Conservation (phyloP, 139 green algal genomes). For the Coccomyxa sp. region DNA sequence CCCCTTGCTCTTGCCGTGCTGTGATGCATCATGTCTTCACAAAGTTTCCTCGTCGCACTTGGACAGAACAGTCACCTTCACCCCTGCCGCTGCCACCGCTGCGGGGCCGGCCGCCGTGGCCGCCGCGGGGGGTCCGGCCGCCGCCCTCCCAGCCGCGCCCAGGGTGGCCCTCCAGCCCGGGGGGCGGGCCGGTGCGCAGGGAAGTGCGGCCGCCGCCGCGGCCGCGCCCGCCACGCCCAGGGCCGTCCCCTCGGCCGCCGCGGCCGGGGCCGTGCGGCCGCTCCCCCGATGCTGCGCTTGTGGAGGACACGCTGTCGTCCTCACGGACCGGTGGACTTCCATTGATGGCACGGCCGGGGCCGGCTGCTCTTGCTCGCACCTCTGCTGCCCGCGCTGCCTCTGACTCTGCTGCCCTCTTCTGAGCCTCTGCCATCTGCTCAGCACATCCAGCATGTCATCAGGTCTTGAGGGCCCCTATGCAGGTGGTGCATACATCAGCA, state of each 20-base stretch:
- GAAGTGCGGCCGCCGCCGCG: not conserved
- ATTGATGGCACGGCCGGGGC: no score
- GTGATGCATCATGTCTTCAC: no score
- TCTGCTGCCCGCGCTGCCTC: not conserved
- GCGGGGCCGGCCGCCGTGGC: no score
- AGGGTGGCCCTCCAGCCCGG: no score
- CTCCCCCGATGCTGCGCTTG: not conserved
- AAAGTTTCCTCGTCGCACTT: no score
- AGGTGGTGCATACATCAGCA: not conserved
- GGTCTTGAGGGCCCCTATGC: not conserved
- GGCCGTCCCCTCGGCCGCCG: not conserved
- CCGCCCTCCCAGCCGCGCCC: not conserved
- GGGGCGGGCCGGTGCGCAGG: not conserved
- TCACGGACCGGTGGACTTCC: not conserved
- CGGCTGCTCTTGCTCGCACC: not conserved
- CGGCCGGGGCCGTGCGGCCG: not conserved
- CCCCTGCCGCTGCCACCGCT: no score
- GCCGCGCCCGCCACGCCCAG: no score
- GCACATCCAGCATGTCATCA: not conserved
- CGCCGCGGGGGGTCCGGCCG: not conserved
- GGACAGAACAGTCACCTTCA: no score
- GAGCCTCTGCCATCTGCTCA: constrained; percentile 4
- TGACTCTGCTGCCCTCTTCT: constrained; percentile 5
- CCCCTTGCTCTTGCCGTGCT: no score
- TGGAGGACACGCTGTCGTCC: not conserved